These are phyloP conservation scores for Jaltomata sinuosa DNA, from an alignment of 257 asterid species.

Conservation along the genomic window DNA sequence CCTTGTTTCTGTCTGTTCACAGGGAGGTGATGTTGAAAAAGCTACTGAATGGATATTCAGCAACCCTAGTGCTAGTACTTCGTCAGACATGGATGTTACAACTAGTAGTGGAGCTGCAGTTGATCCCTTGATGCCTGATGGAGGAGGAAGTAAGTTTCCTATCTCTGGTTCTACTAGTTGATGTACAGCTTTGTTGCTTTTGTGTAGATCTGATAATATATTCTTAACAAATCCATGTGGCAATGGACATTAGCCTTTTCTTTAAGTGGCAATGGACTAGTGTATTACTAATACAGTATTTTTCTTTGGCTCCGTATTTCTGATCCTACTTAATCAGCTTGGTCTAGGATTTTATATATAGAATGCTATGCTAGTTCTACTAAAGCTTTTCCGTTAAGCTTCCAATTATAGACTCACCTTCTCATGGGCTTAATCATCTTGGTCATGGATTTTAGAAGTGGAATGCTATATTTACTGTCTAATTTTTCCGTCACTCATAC, in stretches of 20 bases:
- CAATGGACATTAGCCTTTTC: not conserved
- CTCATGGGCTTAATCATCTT: not conserved
- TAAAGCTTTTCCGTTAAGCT: not conserved
- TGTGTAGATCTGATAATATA: not conserved
- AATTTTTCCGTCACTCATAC: not conserved
- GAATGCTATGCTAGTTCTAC: not conserved
- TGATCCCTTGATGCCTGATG: slow-evolving; percentile 71
- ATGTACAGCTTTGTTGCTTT: not conserved
- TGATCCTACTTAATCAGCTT: not conserved
- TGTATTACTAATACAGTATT: not conserved
- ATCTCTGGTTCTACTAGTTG: not conserved
- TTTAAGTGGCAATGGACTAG: not conserved
- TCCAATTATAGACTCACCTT: not conserved
- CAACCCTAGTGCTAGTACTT: slow-evolving; percentile 42
- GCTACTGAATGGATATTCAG: slow-evolving; percentile 94
- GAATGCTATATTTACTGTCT: not conserved
- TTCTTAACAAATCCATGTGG: not conserved
- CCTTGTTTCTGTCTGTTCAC: slow-evolving; percentile 10
- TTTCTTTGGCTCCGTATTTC: not conserved
- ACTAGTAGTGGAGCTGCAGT: slow-evolving; percentile 42
- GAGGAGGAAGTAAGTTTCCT: slow-evolving; percentile 81
- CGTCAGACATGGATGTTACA: slow-evolving; percentile 43
- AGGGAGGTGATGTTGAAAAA: slow-evolving; percentile 88
- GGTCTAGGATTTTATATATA: not conserved
- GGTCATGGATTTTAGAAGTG: not conserved